Evolutionary conservation across 768 basidiomycete genomes (phyloP).

Genomic region (Lanmaoa rubissima): DNA sequence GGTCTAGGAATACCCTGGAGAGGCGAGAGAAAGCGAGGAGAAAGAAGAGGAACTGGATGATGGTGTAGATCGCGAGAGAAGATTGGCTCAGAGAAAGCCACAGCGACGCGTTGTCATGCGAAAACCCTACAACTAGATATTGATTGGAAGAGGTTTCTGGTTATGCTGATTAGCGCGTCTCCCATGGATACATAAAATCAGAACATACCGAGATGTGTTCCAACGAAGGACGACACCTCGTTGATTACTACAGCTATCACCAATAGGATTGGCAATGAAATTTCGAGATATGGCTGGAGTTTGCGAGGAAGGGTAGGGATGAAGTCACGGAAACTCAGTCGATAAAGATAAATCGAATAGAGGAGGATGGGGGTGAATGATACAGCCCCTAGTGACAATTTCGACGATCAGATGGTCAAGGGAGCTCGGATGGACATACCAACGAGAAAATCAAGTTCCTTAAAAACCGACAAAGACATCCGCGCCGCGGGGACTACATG

Average conservation of each 20-base stretch:
- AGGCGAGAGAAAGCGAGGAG: constrained; percentile 59
- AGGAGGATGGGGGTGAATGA: constrained; percentile 67
- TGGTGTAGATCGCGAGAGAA: constrained; percentile 57
- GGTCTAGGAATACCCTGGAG: constrained; percentile 45
- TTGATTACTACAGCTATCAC: constrained; percentile 54
- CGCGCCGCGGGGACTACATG: constrained; percentile 53
- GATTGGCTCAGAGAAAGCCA: constrained; percentile 60
- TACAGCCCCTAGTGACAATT: constrained; percentile 37
- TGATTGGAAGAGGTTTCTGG: constrained; percentile 8
- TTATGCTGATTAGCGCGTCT: background rate
- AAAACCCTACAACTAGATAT: constrained; percentile 43
- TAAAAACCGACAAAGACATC: constrained; percentile 45
- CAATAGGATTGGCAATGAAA: constrained; percentile 50
- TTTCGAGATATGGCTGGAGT: constrained; percentile 43
- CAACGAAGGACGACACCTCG: constrained; percentile 64
- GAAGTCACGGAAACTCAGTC: constrained; percentile 52
- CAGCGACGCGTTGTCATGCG: constrained; percentile 32
- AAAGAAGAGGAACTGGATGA: constrained; percentile 59
- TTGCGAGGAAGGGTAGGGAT: constrained; percentile 51
- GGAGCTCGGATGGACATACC: constrained; percentile 44
- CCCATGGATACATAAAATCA: background rate
- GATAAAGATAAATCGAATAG: constrained; percentile 61
- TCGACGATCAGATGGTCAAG: background rate
- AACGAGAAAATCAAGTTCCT: constrained; percentile 53
- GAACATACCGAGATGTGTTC: constrained; percentile 54